Evolutionary conservation across 768 basidiomycete species (phyloP), one percentile per base, ranked within the genome.

Genomic region (Serpula lacrymans): DNA sequence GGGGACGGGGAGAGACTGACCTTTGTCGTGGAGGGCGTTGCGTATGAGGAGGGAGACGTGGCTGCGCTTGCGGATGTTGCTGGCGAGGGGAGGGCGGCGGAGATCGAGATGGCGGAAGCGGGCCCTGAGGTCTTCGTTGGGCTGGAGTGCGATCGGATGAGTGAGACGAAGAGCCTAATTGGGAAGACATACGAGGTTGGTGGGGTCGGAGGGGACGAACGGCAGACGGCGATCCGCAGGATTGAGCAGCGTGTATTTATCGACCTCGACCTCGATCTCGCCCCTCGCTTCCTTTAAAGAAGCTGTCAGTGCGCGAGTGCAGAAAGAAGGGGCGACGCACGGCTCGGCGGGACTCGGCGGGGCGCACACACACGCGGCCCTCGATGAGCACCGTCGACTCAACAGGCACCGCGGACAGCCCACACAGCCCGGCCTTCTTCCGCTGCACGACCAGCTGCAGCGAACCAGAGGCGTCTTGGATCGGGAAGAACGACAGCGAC

Each of bases 61-160:
- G 58, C 88, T 88, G 46, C 94, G 76, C 52, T 78, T 84, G 53
- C 80, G 84, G 49, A 97, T 67, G 63, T 96, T 96, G 41, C 75
- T 65, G 3, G 90, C 75, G 30, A 97, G 64, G 11, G 70, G 70
- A 7, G 80, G 63, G 30, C 93, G 77, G 21, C 94, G 81, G 29
- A 97, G 77, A 70, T 97, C 94, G 30, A 96, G 77, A 70, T 88
- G 83, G 40, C 94, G 86, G 63, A 87, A 86, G 52, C 82, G 82
- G 41, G 87, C 77, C 44, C 94, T 79, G 24, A 94, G 62, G 45
- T 93, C 87, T 57, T 95, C 91, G 53, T 86, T 88, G 42, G 88
- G 78, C 90, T 92, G 52, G 26, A 26, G 37, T 38, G 32, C 17
- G 32, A 34, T 14, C 24, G 34, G 32, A 37, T 29, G 44, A 34